Evolutionary conservation across 1,284 basidiomycete species (phyloP).

Genomic region (Pseudozyma pruni): DNA sequence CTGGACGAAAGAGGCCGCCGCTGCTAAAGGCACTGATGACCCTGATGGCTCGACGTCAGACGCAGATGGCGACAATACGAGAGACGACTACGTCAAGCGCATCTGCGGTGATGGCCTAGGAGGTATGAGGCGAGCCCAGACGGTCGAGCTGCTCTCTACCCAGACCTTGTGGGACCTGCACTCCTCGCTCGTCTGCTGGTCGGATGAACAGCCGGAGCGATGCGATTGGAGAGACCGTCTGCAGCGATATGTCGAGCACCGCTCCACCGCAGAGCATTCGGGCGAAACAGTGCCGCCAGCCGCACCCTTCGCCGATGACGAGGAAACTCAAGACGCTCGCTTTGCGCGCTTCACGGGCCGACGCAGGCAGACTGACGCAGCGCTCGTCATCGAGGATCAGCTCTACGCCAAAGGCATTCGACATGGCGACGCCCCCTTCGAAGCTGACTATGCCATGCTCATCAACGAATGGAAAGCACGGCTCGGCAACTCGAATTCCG

Average conservation of each 20-base stretch:
- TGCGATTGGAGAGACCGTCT: conserved; percentile 30
- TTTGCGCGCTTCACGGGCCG: conserved; percentile 29
- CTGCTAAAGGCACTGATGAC: neutral
- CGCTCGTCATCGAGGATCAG: conserved; percentile 31
- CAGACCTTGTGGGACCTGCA: conserved; percentile 26
- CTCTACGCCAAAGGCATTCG: conserved; percentile 23
- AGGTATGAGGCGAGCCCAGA: conserved; percentile 38
- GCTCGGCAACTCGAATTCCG: neutral
- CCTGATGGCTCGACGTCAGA: neutral
- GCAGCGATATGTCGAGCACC: neutral
- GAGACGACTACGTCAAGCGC: conserved; percentile 42
- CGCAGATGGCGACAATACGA: conserved; percentile 13
- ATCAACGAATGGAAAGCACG: conserved; percentile 18
- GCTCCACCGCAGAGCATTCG: neutral
- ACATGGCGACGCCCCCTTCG: conserved; percentile 15
- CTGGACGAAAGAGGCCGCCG: conserved; percentile 7
- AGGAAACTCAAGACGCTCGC: conserved; percentile 7
- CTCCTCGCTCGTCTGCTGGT: conserved; percentile 38
- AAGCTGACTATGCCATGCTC: conserved; percentile 27
- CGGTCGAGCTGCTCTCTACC: conserved; percentile 35
- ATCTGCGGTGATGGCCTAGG: conserved; percentile 39
- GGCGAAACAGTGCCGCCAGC: neutral
- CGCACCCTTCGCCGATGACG: neutral
- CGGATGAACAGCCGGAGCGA: conserved; percentile 43
- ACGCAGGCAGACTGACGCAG: conserved; percentile 30